Conservation (phyloP, 257 asterid species). For the Ballota nigra region DNA sequence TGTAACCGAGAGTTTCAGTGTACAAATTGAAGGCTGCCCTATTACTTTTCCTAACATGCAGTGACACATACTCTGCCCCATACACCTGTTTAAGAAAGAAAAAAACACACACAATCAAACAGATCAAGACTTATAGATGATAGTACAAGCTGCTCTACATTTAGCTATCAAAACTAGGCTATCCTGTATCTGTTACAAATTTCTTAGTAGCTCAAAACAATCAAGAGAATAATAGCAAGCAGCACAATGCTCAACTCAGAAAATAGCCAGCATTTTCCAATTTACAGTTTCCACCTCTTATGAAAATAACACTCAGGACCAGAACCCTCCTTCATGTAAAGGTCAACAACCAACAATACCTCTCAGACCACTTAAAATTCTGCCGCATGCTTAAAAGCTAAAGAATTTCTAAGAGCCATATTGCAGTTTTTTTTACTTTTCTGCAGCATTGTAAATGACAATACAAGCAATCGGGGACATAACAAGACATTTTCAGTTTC, state of each 20-base stretch:
- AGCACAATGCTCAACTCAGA: background rate
- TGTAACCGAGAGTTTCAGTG: constrained; percentile 81
- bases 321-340: too few relatives aligned
- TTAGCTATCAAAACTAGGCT: background rate
- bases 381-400: background rate
- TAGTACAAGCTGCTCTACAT: background rate
- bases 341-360: background rate
- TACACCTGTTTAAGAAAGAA: constrained; percentile 57
- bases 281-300: background rate
- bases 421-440: background rate
- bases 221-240: background rate
- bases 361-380: background rate
- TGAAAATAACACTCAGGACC: background rate
- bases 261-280: background rate
- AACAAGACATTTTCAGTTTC: background rate
- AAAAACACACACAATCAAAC: constrained; percentile 3
- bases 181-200: background rate
- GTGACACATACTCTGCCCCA: constrained; percentile 88
- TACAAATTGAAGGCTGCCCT: constrained; percentile 93
- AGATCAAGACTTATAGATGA: background rate
- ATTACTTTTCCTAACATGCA: constrained; percentile 91
- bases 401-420: background rate
- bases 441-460: background rate
- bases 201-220: background rate
- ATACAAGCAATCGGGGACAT: background rate